These are phyloP conservation scores for Kwoniella pini DNA, from an alignment of 768 basidiomycete genomes.

Conservation along the genomic window DNA sequence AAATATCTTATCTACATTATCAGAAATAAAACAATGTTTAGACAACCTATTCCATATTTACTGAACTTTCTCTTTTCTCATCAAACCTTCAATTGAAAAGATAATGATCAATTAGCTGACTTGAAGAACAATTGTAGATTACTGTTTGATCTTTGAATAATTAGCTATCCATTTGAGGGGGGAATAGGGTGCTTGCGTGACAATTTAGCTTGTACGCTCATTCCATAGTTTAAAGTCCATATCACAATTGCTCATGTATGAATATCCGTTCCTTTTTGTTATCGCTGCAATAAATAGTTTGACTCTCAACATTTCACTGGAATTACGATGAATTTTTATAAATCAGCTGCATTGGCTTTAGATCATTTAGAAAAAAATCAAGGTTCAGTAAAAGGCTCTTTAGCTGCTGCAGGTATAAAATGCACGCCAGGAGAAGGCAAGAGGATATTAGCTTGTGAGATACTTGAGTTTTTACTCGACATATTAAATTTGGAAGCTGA, in stretches of 20 bases:
- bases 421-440: slow-evolving; percentile 45
- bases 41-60: slow-evolving; percentile 35
- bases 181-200: no score
- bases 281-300: background rate
- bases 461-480: slow-evolving; percentile 17
- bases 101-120: background rate
- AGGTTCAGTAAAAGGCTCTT: slow-evolving; percentile 86
- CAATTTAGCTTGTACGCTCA: slow-evolving; percentile 15
- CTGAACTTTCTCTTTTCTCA: slow-evolving; percentile 21
- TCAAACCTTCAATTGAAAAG: background rate
- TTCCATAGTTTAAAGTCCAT: slow-evolving; percentile 1
- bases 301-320: background rate
- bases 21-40: slow-evolving; percentile 38
- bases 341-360: slow-evolving; percentile 77
- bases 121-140: no score
- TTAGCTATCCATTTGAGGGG: no score
- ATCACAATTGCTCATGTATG: slow-evolving; percentile 1
- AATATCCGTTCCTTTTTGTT: background rate
- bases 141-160: no score
- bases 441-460: slow-evolving; percentile 51
- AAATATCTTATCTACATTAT: slow-evolving; percentile 55
- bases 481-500: no score
- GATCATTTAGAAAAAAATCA: slow-evolving; percentile 84
- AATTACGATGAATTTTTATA: slow-evolving; percentile 87
- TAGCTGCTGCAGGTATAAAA: slow-evolving; percentile 60